Base-by-base conservation (phyloP, 108 stramenopile genomes). In the Thalassiosira profunda region DNA sequence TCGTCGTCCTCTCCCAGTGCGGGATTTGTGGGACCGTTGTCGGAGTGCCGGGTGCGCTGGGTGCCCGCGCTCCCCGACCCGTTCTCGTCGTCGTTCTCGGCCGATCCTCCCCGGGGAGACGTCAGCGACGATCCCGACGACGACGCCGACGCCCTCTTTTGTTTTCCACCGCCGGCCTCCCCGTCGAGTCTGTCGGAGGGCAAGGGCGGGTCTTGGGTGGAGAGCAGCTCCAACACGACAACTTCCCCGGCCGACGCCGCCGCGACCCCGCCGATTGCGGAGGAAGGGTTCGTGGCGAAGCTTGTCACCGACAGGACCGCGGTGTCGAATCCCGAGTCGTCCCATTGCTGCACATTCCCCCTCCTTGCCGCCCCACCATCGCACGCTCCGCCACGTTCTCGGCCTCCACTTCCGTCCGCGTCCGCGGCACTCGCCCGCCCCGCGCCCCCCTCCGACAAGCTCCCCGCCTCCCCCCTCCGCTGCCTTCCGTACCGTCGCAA, bases 171-270 rank as follows among this genome's bases (percentile, higher is more conserved):
- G 53, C 43, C 23, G 15, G 17, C 35, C 1, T 41, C 52, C 7
- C 15, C 4, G 4, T 18, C 9, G 36, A 42, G 25, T 9, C 25
- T 38, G 43, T 10, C 7, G 5, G 12, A 42, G 37, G 67, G 38
- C 11, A 26, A 29, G 11, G 63, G 63, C 36, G 68, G 76, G 51
- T 78, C 58, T 26, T 58, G 63, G 33, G 76, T 78, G 9, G 67
- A 70, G 26, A 78, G 42, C 36, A 78, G 45, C 45, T 78, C 76
- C 56, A 78, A 59, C 1, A 78, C 62, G 26, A 78, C 43, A n/a
- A 78, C 68, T 21, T 70, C 67, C 41, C 76, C 71, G 11, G 62
- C 40, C 21, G 62, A 21, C 18, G 29, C 21, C 28, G 17, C 51
- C 18, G 3, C 20, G 5, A 41, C 28, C 1, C 9, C 23, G 25